These are phyloP conservation scores for Aureobasidium namibiae DNA, from an alignment of 2,329 filamentous ascomycete genomes.

Conservation along the genomic window DNA sequence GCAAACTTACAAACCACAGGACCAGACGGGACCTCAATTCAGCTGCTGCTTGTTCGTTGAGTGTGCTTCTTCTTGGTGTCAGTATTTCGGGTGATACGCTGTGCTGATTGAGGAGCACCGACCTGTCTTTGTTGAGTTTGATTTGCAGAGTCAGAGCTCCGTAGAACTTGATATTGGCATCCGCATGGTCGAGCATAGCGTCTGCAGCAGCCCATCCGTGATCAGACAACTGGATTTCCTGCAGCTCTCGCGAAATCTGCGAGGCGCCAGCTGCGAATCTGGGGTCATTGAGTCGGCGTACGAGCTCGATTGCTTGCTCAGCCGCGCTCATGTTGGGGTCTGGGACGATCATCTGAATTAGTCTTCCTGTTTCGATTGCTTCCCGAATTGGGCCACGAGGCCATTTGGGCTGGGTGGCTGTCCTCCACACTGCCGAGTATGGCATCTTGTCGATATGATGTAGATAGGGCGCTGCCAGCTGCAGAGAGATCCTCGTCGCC, in stretches of 20 bases:
- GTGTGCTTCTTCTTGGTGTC: constrained; percentile 27
- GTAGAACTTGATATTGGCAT: constrained; percentile 79
- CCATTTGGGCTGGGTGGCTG: neutral
- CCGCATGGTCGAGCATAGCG: constrained; percentile 58
- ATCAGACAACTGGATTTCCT: constrained; percentile 67
- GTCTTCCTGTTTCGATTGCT: neutral
- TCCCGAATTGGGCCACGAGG: neutral
- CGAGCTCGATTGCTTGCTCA: constrained; percentile 29
- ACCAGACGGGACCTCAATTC: constrained; percentile 54
- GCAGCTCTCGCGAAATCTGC: constrained; percentile 64
- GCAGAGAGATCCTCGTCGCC: neutral
- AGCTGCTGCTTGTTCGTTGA: constrained; percentile 50
- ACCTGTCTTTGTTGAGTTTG: constrained; percentile 62
- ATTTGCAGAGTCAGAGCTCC: constrained; percentile 87
- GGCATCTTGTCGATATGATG: neutral
- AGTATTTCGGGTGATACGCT: neutral
- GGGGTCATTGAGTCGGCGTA: constrained; percentile 45
- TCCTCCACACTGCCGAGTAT: neutral
- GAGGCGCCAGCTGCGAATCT: constrained; percentile 35
- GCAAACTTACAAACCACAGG: constrained; percentile 48
- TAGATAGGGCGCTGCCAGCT: neutral
- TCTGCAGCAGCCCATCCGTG: constrained; percentile 83
- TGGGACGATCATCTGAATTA: neutral
- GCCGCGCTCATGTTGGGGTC: neutral
- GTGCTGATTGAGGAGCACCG: constrained; percentile 11